A percentile compares a stretch with the other conserved stretches of the same genome.
These are phyloP conservation scores for Hypoxylon sp. DNA, from an alignment of 2,329 filamentous ascomycete species.

Conservation along the genomic window DNA sequence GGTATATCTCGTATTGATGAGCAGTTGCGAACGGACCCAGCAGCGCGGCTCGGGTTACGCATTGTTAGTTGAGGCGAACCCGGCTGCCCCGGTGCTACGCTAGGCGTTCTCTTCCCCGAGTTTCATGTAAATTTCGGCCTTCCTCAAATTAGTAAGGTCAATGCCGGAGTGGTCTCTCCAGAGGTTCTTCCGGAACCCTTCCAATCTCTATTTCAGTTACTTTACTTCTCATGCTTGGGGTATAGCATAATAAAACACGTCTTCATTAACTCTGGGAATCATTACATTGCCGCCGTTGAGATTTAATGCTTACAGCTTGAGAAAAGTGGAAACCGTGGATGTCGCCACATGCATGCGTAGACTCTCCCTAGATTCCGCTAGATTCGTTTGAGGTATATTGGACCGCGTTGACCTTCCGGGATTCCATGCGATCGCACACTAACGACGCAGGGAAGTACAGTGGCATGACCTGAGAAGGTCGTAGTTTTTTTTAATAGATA, in stretches of 20 bases:
- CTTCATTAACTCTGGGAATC: background rate
- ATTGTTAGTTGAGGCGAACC: background rate
- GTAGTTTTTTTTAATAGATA: background rate
- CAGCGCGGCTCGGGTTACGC: background rate
- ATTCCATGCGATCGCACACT: background rate
- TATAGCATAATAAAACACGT: background rate
- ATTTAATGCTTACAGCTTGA: background rate
- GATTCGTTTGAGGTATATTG: slow-evolving; percentile 12
- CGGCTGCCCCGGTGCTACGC: background rate
- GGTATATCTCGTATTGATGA: background rate
- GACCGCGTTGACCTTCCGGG: background rate
- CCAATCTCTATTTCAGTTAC: background rate
- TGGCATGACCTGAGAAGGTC: background rate
- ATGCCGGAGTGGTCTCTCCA: background rate
- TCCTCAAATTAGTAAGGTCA: background rate
- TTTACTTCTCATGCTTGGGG: too few relatives aligned
- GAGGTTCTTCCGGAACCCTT: background rate
- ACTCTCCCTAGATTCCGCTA: background rate
- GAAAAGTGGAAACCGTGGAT: background rate
- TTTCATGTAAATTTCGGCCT: background rate
- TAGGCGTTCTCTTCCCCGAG: background rate
- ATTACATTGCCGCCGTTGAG: background rate
- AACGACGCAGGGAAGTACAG: background rate
- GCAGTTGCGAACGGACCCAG: background rate
- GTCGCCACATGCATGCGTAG: background rate